Conservation (phyloP, 2,329 filamentous ascomycete species). For the Monilinia aucupariae region DNA sequence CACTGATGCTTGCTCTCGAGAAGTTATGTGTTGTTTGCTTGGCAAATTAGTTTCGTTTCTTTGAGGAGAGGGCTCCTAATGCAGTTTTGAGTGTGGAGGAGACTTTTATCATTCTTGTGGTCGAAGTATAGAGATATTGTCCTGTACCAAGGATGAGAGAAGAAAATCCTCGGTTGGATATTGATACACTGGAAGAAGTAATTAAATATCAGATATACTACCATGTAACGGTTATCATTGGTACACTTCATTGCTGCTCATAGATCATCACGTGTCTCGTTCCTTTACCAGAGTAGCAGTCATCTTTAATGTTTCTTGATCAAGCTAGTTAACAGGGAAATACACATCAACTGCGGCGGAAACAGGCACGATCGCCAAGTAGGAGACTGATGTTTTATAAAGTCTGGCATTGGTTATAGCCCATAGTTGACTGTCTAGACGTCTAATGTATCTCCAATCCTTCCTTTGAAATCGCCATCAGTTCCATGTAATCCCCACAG, state of each 20-base stretch:
- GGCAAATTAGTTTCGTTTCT: not conserved
- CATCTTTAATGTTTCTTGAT: too few relatives aligned
- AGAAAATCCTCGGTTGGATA: too few relatives aligned
- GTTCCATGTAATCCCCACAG: too few relatives aligned
- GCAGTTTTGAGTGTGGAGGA: not conserved
- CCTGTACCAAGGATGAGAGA: too few relatives aligned
- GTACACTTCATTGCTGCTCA: too few relatives aligned
- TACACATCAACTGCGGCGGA: not conserved
- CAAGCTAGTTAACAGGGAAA: fast-evolving
- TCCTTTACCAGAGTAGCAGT: too few relatives aligned
- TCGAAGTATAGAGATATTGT: not conserved
- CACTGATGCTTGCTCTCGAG: not conserved
- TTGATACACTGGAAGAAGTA: too few relatives aligned
- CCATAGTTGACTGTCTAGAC: not conserved
- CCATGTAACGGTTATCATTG: too few relatives aligned
- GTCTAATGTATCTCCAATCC: not conserved
- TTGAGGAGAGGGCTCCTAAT: not conserved
- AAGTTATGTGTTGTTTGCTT: not conserved
- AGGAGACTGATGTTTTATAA: not conserved
- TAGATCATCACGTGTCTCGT: too few relatives aligned
- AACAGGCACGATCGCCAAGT: not conserved
- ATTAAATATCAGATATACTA: not conserved
- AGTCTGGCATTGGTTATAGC: not conserved
- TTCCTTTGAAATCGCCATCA: too few relatives aligned
- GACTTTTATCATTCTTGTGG: not conserved